Conservation (phyloP, 1,139 yeast species). For the Arxiozyma slooffiae region DNA sequence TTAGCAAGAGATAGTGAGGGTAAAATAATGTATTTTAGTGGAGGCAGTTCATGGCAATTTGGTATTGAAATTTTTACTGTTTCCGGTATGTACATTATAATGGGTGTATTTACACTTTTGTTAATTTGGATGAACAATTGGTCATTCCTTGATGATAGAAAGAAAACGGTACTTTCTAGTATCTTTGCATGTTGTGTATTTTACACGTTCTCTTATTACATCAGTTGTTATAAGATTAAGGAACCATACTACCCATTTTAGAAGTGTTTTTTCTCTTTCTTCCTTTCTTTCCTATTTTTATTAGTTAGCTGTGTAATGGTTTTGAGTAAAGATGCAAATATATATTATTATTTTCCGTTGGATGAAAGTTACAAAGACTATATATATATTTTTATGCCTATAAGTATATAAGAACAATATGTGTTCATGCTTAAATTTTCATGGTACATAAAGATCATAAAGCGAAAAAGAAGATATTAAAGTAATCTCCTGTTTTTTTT, state of each 20-base stretch:
- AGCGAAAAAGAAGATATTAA: too few species aligned
- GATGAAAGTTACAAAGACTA: not conserved
- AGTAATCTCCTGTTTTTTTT: not conserved
- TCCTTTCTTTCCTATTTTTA: not conserved
- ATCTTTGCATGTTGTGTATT: slow-evolving; percentile 25
- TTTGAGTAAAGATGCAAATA: slow-evolving; percentile 9
- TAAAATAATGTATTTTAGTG: slow-evolving; percentile 46
- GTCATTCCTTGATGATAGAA: slow-evolving; percentile 10
- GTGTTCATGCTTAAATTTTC: too few species aligned
- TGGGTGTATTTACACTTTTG: slow-evolving; percentile 36
- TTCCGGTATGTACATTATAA: slow-evolving; percentile 38
- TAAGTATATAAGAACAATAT: not conserved
- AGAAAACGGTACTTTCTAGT: slow-evolving; percentile 18
- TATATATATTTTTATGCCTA: slow-evolving; percentile 1
- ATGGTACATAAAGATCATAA: too few species aligned
- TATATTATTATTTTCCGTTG: not conserved
- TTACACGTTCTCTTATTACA: slow-evolving; percentile 30
- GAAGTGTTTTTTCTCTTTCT: not conserved
- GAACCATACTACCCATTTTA: slow-evolving; percentile 33
- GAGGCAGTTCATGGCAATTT: slow-evolving; percentile 57
- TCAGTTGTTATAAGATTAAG: slow-evolving; percentile 33
- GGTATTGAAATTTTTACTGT: slow-evolving; percentile 54
- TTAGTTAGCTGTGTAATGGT: not conserved
- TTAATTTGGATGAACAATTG: slow-evolving; percentile 31
- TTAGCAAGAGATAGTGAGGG: slow-evolving; percentile 43